Evolutionary conservation across 2,329 filamentous ascomycete genomes (phyloP).

Genomic region (Aspergillus viridinutans): DNA sequence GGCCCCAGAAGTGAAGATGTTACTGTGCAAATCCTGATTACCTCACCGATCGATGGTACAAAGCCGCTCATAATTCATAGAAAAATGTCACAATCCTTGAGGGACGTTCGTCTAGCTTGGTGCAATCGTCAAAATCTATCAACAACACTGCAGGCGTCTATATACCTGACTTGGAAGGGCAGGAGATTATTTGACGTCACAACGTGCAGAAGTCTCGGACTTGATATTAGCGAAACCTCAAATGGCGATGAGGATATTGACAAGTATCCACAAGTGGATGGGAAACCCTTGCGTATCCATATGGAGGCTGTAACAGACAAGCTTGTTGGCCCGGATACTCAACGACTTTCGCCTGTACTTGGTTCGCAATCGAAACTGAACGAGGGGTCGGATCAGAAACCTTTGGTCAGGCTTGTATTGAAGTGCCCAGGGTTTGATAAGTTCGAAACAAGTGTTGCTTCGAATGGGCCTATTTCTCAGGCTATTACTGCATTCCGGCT

Average conservation of each 20-base stretch:
- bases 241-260: slow-evolving; percentile 32
- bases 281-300: slow-evolving; percentile 58
- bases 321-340: slow-evolving; percentile 9
- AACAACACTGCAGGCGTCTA: slow-evolving; percentile 45
- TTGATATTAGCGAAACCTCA: slow-evolving; percentile 45
- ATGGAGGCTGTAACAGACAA: slow-evolving; percentile 74
- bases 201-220: slow-evolving; percentile 64
- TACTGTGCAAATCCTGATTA: slow-evolving; percentile 62
- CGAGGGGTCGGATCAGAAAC: slow-evolving; percentile 22
- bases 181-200: slow-evolving; percentile 71
- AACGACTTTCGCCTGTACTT: background rate
- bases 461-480: slow-evolving; percentile 55
- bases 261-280: slow-evolving; percentile 47
- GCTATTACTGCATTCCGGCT: slow-evolving; percentile 61
- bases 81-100: slow-evolving; percentile 63
- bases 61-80: slow-evolving; percentile 61
- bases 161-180: slow-evolving; percentile 77
- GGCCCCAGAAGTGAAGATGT: slow-evolving; percentile 37
- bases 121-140: slow-evolving; percentile 57
- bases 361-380: background rate
- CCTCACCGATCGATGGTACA: slow-evolving; percentile 60
- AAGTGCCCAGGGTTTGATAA: slow-evolving; percentile 50
- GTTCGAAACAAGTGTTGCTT: slow-evolving; percentile 44
- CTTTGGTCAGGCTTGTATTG: slow-evolving; percentile 45
- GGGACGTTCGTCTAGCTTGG: slow-evolving; percentile 67